phyloP scores from a whole-genome alignment of 2,329 filamentous ascomycete species.

The Pseudocercospora fijiensis region DNA sequence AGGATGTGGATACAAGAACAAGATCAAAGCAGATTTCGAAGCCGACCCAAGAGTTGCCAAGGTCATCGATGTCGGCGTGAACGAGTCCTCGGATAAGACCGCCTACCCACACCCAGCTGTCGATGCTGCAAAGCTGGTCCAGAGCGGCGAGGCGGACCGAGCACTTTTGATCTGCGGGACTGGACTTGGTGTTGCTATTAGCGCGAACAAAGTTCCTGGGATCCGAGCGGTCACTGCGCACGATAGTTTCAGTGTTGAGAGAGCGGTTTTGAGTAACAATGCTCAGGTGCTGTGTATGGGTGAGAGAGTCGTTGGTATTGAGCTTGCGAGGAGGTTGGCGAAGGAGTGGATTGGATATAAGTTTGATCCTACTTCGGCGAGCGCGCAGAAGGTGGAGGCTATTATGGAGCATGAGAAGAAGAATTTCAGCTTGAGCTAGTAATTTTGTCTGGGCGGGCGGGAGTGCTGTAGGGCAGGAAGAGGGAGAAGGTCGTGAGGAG shows the following conservation, averaged over 20 bases:
- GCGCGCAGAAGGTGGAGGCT: constrained; percentile 56
- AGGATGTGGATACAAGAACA: constrained; percentile 74
- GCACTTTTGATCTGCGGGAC: constrained; percentile 83
- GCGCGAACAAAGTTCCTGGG: constrained; percentile 84
- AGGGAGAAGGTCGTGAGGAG: not conserved
- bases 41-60: constrained; percentile 64
- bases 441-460: not conserved
- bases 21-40: constrained; percentile 71
- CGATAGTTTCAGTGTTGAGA: constrained; percentile 80
- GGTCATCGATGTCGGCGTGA: constrained; percentile 73
- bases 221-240: constrained; percentile 86
- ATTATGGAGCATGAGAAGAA: constrained; percentile 51
- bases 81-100: constrained; percentile 67
- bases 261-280: constrained; percentile 78
- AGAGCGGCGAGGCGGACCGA: constrained; percentile 67
- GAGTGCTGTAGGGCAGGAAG: not conserved
- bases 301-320: constrained; percentile 77
- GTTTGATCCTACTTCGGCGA: constrained; percentile 68
- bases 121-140: constrained; percentile 65
- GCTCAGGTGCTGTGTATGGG: constrained; percentile 86
- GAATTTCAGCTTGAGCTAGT: constrained; percentile 33
- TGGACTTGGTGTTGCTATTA: constrained; percentile 80
- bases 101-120: constrained; percentile 79
- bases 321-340: constrained; percentile 73
- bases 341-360: constrained; percentile 82